Evolutionary conservation across 306 rosid genomes (phyloP), one percentile per base, ranked within the genome.

Genomic region (Quercus mongolica): DNA sequence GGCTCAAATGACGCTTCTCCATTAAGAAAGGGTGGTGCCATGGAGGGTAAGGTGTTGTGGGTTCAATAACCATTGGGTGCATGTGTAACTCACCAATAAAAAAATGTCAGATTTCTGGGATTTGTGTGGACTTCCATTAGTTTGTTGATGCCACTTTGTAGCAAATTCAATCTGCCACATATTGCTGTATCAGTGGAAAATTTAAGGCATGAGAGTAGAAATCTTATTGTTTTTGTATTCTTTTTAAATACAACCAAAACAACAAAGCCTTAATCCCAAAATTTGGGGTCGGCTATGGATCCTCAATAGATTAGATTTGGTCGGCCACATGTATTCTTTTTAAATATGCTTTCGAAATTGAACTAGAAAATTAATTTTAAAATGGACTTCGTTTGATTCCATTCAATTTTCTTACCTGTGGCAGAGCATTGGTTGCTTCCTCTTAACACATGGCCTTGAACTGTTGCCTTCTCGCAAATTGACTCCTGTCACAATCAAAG

Each of bases 361-460:
- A 64, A 41, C 12, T 6, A 1, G 54, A 33, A 15, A 82, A 64
- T 63, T 67, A 20, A 56, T 20, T 33, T 74, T 23, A 17, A 56
- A 21, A 35, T 62, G 61, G 51, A 64, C 11, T 79, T 74, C 61
- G 21, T 74, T 56, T 80, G 76, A 73, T 80, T 92, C 83, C 57
- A 75, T 81, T 74, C 61, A n/a, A 35, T 52, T 79, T 79, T 79
- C 64, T 78, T 21, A 54, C 81, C 35, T 80, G 41, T 80, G 82
- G 82, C 97, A 92, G 99, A 81, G 94, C 85, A 56, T 91, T 65
- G 25, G 83, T 83, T 95, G 81, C 91, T 92, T 92, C 86, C 83
- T 91, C 65, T 82, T 91, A 88, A 88, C 97, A 14, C 91, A 90
- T 20, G 90, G 81, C 35, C 92, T 95, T 79, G 98, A 95, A 85